Conservation (phyloP, 2,329 filamentous ascomycete genomes). For the Sporothrix globosa region DNA sequence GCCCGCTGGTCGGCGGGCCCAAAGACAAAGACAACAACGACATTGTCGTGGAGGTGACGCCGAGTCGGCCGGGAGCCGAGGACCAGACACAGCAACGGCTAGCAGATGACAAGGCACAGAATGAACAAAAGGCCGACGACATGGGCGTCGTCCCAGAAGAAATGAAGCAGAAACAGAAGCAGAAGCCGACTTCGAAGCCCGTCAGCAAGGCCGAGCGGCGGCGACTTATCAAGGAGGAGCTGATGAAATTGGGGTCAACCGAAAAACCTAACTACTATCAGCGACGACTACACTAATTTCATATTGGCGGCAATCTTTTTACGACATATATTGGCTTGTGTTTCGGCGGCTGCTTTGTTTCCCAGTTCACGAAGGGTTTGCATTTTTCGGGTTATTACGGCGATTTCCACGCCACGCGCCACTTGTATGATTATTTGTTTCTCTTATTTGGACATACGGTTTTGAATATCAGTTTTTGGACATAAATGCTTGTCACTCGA, state of each 20-base stretch:
- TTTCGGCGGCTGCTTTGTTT: constrained; percentile 10
- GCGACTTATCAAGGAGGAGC: constrained; percentile 48
- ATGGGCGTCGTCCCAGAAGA: constrained; percentile 33
- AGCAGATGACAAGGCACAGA: background rate
- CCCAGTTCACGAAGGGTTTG: background rate
- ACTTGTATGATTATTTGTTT: constrained; percentile 4
- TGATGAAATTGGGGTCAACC: constrained; percentile 34
- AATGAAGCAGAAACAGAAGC: constrained; percentile 40
- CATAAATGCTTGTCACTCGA: background rate
- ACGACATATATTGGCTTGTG: background rate
- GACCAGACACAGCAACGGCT: constrained; percentile 21
- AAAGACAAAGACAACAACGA: constrained; percentile 33
- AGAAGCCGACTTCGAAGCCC: constrained; percentile 44
- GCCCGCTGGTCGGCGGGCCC: constrained; percentile 34
- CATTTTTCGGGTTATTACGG: background rate
- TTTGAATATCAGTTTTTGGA: background rate
- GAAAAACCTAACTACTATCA: constrained; percentile 55
- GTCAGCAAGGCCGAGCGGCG: constrained; percentile 58
- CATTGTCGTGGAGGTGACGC: constrained; percentile 46
- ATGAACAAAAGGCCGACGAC: background rate
- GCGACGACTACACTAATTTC: constrained; percentile 54
- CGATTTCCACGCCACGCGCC: constrained; percentile 12
- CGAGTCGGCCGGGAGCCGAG: constrained; percentile 40
- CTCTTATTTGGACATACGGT: constrained; percentile 5
- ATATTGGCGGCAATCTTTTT: background rate